Percentiles rank a stretch among this genome's conserved stretches.
These are phyloP conservation scores for Guadua angustifolia DNA, from an alignment of 176 grass and related monocot species.

Conservation along the genomic window DNA sequence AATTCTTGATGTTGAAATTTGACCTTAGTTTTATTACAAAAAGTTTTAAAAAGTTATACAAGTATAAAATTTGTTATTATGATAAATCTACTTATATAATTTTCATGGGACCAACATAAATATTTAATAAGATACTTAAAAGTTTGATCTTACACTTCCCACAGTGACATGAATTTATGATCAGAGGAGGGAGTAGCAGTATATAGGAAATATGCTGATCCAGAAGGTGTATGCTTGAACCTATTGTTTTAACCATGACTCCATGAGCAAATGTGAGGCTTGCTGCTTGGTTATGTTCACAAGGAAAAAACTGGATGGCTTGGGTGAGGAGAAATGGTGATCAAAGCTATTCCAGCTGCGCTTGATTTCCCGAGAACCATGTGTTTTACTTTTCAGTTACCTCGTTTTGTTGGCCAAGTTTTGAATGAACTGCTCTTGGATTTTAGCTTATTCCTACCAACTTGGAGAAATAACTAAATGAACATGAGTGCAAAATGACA, in stretches of 20 bases:
- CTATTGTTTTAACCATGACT: neutral
- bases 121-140: neutral
- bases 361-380: neutral
- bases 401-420: neutral
- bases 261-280: neutral
- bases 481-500: neutral
- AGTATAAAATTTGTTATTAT: neutral
- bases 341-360: neutral
- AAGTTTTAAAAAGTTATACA: slow-evolving; percentile 7
- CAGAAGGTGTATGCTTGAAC: neutral
- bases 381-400: slow-evolving; percentile 3
- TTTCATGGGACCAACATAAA: neutral
- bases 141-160: neutral
- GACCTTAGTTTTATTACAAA: neutral
- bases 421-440: neutral
- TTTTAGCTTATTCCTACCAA: slow-evolving; percentile 19
- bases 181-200: neutral
- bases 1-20: slow-evolving; percentile 18
- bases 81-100: neutral
- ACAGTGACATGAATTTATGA: neutral
- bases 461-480: slow-evolving; percentile 8
- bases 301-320: neutral
- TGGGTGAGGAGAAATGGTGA: neutral
- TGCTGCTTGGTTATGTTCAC: neutral
- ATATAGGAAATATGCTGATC: neutral